These are phyloP conservation scores for Ocimum tenuiflorum DNA, from an alignment of 257 asterid genomes.

Conservation along the genomic window DNA sequence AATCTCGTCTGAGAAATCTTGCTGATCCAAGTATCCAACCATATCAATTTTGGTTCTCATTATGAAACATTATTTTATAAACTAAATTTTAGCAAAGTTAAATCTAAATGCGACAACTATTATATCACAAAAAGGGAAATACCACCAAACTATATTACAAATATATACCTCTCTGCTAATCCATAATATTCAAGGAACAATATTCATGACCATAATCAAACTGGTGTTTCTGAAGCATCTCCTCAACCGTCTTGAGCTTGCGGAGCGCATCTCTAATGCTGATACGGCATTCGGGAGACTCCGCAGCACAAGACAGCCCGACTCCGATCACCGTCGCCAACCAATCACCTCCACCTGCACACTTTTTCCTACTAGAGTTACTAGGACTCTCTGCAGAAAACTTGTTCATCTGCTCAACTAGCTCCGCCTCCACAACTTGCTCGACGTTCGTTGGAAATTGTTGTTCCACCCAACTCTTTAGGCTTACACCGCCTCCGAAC, in stretches of 20 bases:
- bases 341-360: conserved; percentile 18
- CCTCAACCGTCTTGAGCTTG: conserved; percentile 24
- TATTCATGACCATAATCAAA: not conserved
- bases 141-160: not conserved
- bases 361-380: not conserved
- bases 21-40: not conserved
- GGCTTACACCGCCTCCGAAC: conserved; percentile 33
- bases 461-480: conserved; percentile 44
- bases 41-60: too few relatives aligned
- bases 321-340: conserved; percentile 28
- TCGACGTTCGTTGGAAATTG: conserved; percentile 30
- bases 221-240: conserved; percentile 8
- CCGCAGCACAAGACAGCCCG: conserved; percentile 39
- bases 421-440: conserved; percentile 32
- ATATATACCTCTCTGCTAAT: not conserved
- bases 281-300: conserved; percentile 32
- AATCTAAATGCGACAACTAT: too few relatives aligned
- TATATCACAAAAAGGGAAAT: too few relatives aligned
- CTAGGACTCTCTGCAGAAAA: not conserved
- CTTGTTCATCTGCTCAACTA: conserved; percentile 11
- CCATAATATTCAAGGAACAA: not conserved
- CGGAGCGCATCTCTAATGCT: conserved; percentile 34
- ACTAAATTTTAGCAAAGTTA: too few relatives aligned
- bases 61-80: too few relatives aligned
- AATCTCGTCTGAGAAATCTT: not conserved